Evolutionary conservation across 352 stramenopile species (phyloP).

Genomic region (Phytophthora ramorum): DNA sequence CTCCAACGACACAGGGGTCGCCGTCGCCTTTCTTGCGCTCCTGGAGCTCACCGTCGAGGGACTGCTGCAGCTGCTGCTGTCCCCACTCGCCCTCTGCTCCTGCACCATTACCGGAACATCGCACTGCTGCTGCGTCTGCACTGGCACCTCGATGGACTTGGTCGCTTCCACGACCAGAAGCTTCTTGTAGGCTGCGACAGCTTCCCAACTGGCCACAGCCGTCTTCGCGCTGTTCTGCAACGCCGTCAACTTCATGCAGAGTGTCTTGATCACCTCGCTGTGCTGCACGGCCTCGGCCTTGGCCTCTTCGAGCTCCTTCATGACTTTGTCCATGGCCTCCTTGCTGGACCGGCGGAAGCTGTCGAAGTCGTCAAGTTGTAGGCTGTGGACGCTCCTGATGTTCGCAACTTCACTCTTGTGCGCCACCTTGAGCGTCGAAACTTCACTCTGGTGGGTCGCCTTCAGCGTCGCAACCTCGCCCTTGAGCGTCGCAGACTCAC

Average conservation of each 20-base stretch:
- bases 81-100: conserved; percentile 22
- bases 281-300: conserved; percentile 38
- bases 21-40: background rate
- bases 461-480: too few relatives aligned
- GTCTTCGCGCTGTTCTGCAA: conserved; percentile 58
- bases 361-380: conserved; percentile 17
- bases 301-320: conserved; percentile 37
- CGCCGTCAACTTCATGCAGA: conserved; percentile 48
- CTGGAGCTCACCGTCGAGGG: background rate
- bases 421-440: too few relatives aligned
- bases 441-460: too few relatives aligned
- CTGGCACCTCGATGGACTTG: conserved; percentile 16
- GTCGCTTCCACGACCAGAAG: conserved; percentile 41
- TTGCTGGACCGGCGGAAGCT: conserved; percentile 35
- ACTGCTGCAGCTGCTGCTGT: conserved; percentile 11
- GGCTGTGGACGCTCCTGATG: too few relatives aligned
- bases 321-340: conserved; percentile 45
- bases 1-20: background rate
- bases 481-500: too few relatives aligned
- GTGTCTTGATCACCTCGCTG: conserved; percentile 40
- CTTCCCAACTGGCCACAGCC: conserved; percentile 48
- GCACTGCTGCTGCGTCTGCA: conserved; percentile 44
- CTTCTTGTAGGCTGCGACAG: conserved; percentile 50
- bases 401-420: too few relatives aligned
- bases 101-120: conserved; percentile 53